phyloP scores from a whole-genome alignment of 2,329 filamentous ascomycete species.

The Periconia digitata region DNA sequence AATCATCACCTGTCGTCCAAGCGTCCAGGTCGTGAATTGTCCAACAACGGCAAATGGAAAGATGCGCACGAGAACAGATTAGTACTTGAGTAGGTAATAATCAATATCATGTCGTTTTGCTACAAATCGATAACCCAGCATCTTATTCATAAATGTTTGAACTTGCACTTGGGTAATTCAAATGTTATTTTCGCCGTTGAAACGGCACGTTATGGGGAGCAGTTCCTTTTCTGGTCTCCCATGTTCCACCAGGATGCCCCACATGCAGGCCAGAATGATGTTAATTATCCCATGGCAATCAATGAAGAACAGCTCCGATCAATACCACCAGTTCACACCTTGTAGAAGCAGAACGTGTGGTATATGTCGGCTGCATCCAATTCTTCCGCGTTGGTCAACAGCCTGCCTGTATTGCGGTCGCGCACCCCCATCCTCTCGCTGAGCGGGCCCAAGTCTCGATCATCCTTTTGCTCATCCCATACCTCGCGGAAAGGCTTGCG shows the following conservation, averaged over 20 bases:
- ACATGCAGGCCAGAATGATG: too few relatives aligned
- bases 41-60: background rate
- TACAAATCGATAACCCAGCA: too few relatives aligned
- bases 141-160: too few relatives aligned
- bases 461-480: slow-evolving; percentile 88
- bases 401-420: slow-evolving; percentile 63
- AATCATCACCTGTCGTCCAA: background rate
- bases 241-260: too few relatives aligned
- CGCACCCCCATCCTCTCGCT: slow-evolving; percentile 96
- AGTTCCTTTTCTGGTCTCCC: too few relatives aligned
- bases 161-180: too few relatives aligned
- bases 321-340: slow-evolving; percentile 55
- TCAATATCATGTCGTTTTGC: too few relatives aligned
- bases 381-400: slow-evolving; percentile 81
- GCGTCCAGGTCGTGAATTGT: background rate
- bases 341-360: slow-evolving; percentile 95
- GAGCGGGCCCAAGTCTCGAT: slow-evolving; percentile 75
- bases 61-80: background rate
- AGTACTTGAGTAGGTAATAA: too few relatives aligned
- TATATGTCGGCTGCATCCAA: slow-evolving; percentile 87
- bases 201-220: too few relatives aligned
- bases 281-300: background rate
- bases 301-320: background rate
- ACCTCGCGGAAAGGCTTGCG: slow-evolving; percentile 88
- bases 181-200: too few relatives aligned